Evolutionary conservation across 176 grass and related monocot genomes (phyloP).

Genomic region (Pontederia crassipes): DNA sequence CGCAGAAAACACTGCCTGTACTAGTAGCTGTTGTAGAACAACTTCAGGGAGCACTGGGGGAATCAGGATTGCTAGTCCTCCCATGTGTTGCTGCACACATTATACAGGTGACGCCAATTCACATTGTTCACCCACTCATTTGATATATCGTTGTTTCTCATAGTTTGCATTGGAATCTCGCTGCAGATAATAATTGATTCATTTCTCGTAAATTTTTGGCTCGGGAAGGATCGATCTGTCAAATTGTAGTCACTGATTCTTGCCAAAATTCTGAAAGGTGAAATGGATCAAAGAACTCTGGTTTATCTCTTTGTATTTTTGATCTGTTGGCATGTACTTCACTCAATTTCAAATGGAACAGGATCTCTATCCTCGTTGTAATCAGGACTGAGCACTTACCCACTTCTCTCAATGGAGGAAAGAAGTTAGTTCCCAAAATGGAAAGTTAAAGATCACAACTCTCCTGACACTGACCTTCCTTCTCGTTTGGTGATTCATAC

Average conservation of each 20-base stretch:
- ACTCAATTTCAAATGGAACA: neutral
- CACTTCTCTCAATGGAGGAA: too few relatives aligned
- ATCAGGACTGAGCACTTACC: too few relatives aligned
- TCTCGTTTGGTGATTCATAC: too few relatives aligned
- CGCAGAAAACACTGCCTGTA: conserved; percentile 77
- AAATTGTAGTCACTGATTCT: conserved; percentile 6
- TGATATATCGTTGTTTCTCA: conserved; percentile 5
- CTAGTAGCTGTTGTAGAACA: conserved; percentile 82
- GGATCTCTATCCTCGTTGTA: too few relatives aligned
- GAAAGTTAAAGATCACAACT: too few relatives aligned
- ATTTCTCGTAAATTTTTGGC: conserved; percentile 70
- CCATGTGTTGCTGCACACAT: conserved; percentile 66
- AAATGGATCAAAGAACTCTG: neutral
- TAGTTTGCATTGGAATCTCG: conserved; percentile 15
- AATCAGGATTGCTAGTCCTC: conserved; percentile 64
- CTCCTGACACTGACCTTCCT: too few relatives aligned
- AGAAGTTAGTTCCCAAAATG: too few relatives aligned
- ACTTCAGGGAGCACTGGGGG: conserved; percentile 59
- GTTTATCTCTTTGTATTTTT: neutral
- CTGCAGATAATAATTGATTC: conserved; percentile 81
- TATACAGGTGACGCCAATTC: conserved; percentile 43
- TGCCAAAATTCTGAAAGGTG: neutral
- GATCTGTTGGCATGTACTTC: neutral
- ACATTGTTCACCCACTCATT: neutral
- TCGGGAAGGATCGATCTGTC: conserved; percentile 39